These are phyloP conservation scores for Citrullus amarus DNA, from an alignment of 306 rosid genomes.

Conservation along the genomic window DNA sequence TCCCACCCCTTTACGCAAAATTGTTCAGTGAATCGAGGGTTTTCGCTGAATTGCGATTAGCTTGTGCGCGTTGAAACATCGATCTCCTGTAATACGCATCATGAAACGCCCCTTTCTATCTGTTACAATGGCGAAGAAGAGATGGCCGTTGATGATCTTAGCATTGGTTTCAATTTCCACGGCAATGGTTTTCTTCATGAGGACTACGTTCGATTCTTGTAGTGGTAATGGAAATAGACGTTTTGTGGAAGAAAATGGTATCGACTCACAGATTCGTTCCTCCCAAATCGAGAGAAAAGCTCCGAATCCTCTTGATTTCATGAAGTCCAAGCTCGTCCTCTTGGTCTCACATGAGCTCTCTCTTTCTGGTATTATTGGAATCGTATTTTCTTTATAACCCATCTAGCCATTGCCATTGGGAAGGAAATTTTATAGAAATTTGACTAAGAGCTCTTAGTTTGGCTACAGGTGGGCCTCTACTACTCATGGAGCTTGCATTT, in stretches of 20 bases:
- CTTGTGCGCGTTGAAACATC: background rate
- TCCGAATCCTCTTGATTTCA: conserved; percentile 43
- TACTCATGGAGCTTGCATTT: conserved; percentile 73
- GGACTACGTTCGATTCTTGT: conserved; percentile 44
- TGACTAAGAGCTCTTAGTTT: conserved; percentile 6
- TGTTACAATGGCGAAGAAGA: conserved; percentile 34
- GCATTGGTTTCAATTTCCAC: conserved; percentile 53
- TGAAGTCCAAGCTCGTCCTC: conserved; percentile 81
- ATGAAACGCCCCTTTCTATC: conserved; percentile 3
- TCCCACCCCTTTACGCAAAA: background rate
- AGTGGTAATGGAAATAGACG: background rate
- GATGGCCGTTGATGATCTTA: conserved; percentile 37
- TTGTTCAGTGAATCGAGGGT: background rate
- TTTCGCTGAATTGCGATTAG: conserved; percentile 3
- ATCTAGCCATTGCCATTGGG: background rate
- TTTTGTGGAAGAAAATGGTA: conserved; percentile 16
- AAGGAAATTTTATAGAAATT: background rate
- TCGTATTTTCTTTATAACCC: background rate
- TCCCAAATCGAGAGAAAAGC: background rate
- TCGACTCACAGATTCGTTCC: conserved; percentile 20
- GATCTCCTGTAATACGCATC: background rate
- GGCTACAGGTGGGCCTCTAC: conserved; percentile 54
- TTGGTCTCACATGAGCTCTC: conserved; percentile 82
- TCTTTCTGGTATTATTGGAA: conserved; percentile 44
- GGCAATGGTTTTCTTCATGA: conserved; percentile 39